Evolutionary conservation across 495 filamentous ascomycete genomes (phyloP).

Genomic region (Hypoxylon crocopeplum): DNA sequence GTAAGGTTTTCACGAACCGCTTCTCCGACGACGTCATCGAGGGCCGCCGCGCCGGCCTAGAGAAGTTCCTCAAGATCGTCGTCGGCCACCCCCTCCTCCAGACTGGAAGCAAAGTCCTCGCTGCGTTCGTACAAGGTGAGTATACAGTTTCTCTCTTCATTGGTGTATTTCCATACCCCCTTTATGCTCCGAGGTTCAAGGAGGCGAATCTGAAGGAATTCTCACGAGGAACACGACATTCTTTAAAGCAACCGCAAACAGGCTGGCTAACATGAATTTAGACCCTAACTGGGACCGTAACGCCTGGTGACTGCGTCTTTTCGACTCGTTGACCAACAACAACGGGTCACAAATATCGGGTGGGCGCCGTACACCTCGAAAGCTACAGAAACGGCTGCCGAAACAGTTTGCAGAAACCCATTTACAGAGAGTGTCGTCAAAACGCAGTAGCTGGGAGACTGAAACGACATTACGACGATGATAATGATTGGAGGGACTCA

Average conservation of each 20-base stretch:
- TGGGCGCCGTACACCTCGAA: conserved; percentile 49
- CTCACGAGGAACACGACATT: conserved; percentile 27
- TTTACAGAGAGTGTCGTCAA: conserved; percentile 36
- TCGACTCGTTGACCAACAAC: conserved; percentile 40
- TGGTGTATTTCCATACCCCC: conserved; percentile 14
- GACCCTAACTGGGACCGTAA: conserved; percentile 82
- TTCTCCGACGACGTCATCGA: conserved; percentile 99
- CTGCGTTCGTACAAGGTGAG: conserved; percentile 93
- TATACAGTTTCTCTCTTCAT: conserved; percentile 32
- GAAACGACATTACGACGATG: conserved; percentile 29
- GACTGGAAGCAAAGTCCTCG: conserved; percentile 96
- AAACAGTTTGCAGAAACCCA: conserved; percentile 41
- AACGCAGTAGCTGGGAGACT: conserved; percentile 30
- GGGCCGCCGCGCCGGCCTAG: conserved; percentile 87
- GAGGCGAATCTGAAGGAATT: too few relatives aligned
- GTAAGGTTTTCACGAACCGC: conserved; percentile 97
- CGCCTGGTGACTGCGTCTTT: conserved; percentile 66
- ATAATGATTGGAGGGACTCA: conserved; percentile 6
- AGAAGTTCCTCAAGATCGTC: conserved; percentile 97
- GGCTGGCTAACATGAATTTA: conserved; percentile 41
- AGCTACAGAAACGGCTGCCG: conserved; percentile 56
- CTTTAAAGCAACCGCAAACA: not conserved
- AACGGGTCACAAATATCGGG: conserved; percentile 26
- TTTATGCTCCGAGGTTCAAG: too few relatives aligned
- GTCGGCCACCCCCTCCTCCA: conserved; percentile 95